Percentiles rank a stretch among this genome's conserved stretches.
These are phyloP conservation scores for Candida pseudofarinosa DNA, from an alignment of 805 yeast genomes.

Conservation along the genomic window DNA sequence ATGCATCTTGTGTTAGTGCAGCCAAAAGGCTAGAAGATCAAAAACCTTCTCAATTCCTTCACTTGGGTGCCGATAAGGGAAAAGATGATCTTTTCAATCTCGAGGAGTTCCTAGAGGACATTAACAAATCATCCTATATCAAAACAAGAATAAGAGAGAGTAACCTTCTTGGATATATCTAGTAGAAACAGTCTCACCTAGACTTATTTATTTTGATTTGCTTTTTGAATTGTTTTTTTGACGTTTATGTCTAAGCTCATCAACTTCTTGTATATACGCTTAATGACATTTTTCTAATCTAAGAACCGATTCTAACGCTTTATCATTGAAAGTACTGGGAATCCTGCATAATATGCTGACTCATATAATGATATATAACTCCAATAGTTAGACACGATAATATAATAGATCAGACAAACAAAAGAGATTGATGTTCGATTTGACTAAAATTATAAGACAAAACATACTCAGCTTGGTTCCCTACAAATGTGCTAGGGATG, in stretches of 20 bases:
- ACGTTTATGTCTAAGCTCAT: too few relatives aligned
- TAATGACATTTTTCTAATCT: background rate
- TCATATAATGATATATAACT: too few relatives aligned
- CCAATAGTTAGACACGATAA: too few relatives aligned
- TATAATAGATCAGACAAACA: too few relatives aligned
- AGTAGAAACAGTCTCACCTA: too few relatives aligned
- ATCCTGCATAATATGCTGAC: background rate
- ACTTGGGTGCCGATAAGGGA: background rate
- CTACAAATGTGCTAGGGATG: slow-evolving; percentile 95
- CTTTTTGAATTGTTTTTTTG: too few relatives aligned
- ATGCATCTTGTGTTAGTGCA: background rate
- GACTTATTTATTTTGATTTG: too few relatives aligned
- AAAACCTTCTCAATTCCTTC: background rate
- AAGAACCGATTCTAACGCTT: background rate
- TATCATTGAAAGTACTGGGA: background rate
- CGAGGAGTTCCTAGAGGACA: background rate
- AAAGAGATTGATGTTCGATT: slow-evolving; percentile 49
- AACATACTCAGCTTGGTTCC: slow-evolving; percentile 82
- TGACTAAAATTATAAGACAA: slow-evolving; percentile 69
- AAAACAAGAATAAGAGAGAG: background rate
- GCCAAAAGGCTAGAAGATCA: background rate
- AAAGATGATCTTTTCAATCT: background rate
- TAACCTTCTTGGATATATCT: background rate
- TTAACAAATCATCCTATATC: background rate
- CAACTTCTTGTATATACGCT: background rate